A percentile compares a stretch with the other conserved stretches of the same genome.
These are phyloP conservation scores for Marchantia paleacea DNA, from an alignment of 225 moss, liverwort and hornwort genomes.

Conservation along the genomic window DNA sequence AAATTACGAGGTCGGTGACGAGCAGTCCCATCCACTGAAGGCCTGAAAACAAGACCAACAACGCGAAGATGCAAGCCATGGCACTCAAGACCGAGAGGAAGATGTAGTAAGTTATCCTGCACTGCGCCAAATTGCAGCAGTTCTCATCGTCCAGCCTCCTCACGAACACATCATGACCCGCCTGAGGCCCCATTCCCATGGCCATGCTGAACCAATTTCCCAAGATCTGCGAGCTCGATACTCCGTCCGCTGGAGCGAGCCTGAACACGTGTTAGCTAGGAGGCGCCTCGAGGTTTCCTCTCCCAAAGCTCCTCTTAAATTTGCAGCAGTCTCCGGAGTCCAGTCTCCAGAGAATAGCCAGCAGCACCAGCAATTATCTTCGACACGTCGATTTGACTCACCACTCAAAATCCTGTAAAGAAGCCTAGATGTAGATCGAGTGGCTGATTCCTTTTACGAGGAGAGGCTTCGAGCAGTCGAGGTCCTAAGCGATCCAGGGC, in stretches of 20 bases:
- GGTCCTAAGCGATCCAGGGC: neutral
- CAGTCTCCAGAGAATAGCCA: neutral
- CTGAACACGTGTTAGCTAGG: neutral
- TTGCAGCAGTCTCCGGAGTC: too few species aligned
- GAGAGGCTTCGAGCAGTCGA: neutral
- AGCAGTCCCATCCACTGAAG: constrained; percentile 15
- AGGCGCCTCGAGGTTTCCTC: too few species aligned
- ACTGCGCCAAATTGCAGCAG: constrained; percentile 11
- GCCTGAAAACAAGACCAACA: constrained; percentile 12
- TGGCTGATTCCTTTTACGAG: neutral
- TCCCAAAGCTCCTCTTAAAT: too few species aligned
- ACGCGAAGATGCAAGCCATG: constrained; percentile 1
- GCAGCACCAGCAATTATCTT: neutral
- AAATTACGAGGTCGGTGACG: neutral
- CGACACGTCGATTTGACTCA: neutral
- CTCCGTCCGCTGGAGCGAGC: neutral
- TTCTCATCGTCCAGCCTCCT: constrained; percentile 6
- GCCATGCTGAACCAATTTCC: neutral
- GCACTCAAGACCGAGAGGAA: neutral
- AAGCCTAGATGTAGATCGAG: neutral
- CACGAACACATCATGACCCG: constrained; percentile 15
- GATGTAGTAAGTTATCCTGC: constrained; percentile 8
- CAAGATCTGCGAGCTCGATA: neutral
- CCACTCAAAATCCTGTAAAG: neutral
- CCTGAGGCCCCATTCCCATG: constrained; percentile 15